Base-by-base conservation (phyloP, 75 land plant species). In the Azolla pinnata region DNA sequence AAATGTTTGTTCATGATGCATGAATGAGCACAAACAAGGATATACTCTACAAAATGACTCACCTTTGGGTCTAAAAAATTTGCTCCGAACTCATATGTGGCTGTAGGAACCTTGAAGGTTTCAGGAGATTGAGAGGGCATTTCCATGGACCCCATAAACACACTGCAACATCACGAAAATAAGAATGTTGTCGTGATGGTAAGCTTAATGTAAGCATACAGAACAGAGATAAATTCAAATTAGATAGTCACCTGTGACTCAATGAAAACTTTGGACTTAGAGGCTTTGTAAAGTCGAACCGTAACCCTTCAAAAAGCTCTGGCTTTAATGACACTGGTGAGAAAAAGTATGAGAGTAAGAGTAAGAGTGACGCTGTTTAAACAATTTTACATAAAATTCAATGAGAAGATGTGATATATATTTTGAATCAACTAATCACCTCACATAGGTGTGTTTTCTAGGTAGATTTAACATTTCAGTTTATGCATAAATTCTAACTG, bases 11-110 rank as follows among this genome's bases (percentile, higher is more conserved):
- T 19, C 35, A 57, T 1, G 2, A 18, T 14, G 17, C 34, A 31
- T 20, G 19, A 1, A n/a, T 1, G 1, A 52, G 25, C 29, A 2
- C 24, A 52, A 52, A 2, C 54, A 35, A 35, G 5, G 10, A 5
- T 12, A 5, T 12, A 35, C 5, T 12, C 5, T 35, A 12, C 12
- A 12, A 5, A 35, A n/a, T n/a, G 44, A 1, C 12, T n/a, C 52
- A 85, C 98, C 90, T 76, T 76, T 52, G 88, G 96, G 56, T 85
- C 89, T 17, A 93, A 47, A 44, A 76, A 86, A 56, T 93, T 93
- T 0, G 98, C 98, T 35, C 98, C 98, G 67, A 93, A 93, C 73
- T 93, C 98, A 64, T 93, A 93, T 50, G 85, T 79, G 35, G 96
- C 84, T 57, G 90, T 70, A 28, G 98, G 90, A 33, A 93, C 76